Evolutionary conservation across 1,284 basidiomycete species (phyloP).

Genomic region (Puccinia hordei): DNA sequence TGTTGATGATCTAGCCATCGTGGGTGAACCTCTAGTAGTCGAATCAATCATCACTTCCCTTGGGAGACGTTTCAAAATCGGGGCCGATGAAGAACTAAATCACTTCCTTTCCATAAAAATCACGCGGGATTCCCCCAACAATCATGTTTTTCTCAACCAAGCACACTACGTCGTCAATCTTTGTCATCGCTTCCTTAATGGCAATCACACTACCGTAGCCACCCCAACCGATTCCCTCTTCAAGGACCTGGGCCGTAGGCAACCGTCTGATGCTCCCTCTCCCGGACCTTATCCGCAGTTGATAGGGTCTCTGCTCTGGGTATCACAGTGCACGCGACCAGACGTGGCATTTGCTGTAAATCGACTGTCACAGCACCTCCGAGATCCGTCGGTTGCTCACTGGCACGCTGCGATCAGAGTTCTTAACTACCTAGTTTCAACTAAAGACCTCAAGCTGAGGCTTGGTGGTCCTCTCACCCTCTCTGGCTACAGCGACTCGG

Average conservation of each 20-base stretch:
- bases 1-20: neutral
- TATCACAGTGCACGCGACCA: conserved; percentile 20
- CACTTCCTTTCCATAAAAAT: no score
- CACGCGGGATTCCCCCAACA: no score
- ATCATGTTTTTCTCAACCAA: no score
- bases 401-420: conserved; percentile 3
- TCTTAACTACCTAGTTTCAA: no score
- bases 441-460: no score
- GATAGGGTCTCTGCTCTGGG: neutral
- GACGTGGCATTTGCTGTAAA: conserved; percentile 29
- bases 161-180: no score
- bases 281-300: neutral
- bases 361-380: neutral
- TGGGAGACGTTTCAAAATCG: neutral
- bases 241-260: no score
- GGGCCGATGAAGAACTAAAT: neutral
- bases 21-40: neutral
- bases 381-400: neutral
- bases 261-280: neutral
- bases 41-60: neutral
- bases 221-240: no score
- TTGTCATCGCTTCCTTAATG: no score
- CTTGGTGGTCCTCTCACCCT: no score
- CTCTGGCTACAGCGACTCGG: no score
- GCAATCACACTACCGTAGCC: no score